Evolutionary conservation across 495 filamentous ascomycete genomes (phyloP), one percentile per base, ranked within the genome.

Genomic region (Penicillium arizonense): DNA sequence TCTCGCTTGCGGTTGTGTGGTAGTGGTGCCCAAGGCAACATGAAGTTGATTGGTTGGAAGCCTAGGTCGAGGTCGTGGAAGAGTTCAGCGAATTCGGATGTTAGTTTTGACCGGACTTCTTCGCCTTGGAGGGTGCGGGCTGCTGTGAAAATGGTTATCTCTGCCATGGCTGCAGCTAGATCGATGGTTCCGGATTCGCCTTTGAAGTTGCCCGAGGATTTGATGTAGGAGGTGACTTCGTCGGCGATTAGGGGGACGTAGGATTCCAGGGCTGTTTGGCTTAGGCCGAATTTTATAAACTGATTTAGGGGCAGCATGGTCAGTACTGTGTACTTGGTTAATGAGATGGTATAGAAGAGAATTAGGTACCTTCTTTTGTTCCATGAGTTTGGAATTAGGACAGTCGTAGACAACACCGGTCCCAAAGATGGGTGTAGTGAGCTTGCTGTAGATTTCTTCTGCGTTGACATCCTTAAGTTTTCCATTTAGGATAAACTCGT

Each of bases 271-370:
- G 88, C 88, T 49, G 86, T 77, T 35, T 82, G 83, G 26, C 88
- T 89, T 42, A 95, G 84, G 39, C 89, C 89, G 62, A 89, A 80
- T 68, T 95, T 93, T 81, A 93, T 85, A 67, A 95, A 91, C 86
- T 90, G 24, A 52, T 43, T 55, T 47, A 20, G 47, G 10, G 38
- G 12, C 1, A 20, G 9, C 9, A 9, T 9, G n/a, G 16, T 50
- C 13, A 41, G 39, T 7, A 28, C 33, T 24, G 11, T 21, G 3
- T 34, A 14, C 24, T 18, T n/a, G 3, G 12, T 24, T n/a, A n/a
- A 11, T 7, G 5, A 3, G 5, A 14, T 11, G 12, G 1, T 3
- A 21, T 0, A 23, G 24, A 1, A 35, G 5, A 3, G 36, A 36
- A 16, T 11, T 12, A 24, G 8, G 43, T 59, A 73, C 74, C 76